These are phyloP conservation scores for Lepidium didymum DNA, from an alignment of 345 rosid species.

Conservation along the genomic window DNA sequence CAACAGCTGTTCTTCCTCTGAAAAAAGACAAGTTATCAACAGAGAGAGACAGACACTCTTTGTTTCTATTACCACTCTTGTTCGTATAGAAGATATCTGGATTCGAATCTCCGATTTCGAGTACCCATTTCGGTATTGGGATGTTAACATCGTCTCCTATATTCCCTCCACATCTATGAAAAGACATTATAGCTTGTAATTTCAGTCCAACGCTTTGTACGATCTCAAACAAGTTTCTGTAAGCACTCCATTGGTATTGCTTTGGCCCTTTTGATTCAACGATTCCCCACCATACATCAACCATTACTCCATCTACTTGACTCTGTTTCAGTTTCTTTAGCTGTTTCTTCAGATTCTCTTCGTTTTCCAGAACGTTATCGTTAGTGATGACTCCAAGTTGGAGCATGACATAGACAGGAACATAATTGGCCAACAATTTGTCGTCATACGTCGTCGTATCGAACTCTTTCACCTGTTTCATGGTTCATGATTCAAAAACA, in stretches of 20 bases:
- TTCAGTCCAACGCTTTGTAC: slow-evolving; percentile 44
- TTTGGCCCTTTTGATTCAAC: slow-evolving; percentile 57
- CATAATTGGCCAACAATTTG: slow-evolving; percentile 51
- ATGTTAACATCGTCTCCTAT: slow-evolving; percentile 70
- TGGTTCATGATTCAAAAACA: background rate
- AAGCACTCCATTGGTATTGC: slow-evolving; percentile 69
- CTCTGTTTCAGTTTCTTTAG: slow-evolving; percentile 53
- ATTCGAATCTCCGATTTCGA: slow-evolving; percentile 50
- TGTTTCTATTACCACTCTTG: slow-evolving; percentile 49
- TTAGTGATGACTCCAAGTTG: slow-evolving; percentile 61
- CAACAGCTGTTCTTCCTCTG: slow-evolving; percentile 58
- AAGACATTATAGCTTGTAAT: slow-evolving; percentile 76
- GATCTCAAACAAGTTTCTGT: slow-evolving; percentile 55
- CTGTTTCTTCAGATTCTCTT: slow-evolving; percentile 39
- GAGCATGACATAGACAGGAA: slow-evolving; percentile 72
- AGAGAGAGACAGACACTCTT: slow-evolving; percentile 61
- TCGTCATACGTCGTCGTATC: slow-evolving; percentile 22
- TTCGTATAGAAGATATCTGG: slow-evolving; percentile 76
- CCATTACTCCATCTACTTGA: slow-evolving; percentile 68
- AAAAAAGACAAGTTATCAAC: slow-evolving; percentile 64
- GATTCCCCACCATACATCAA: slow-evolving; percentile 86
- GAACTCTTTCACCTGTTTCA: slow-evolving; percentile 30
- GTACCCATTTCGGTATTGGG: slow-evolving; percentile 74
- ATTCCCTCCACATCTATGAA: slow-evolving; percentile 89
- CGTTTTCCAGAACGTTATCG: slow-evolving; percentile 50